phyloP scores from a whole-genome alignment of 768 basidiomycete species.

The Boletales sp. region DNA sequence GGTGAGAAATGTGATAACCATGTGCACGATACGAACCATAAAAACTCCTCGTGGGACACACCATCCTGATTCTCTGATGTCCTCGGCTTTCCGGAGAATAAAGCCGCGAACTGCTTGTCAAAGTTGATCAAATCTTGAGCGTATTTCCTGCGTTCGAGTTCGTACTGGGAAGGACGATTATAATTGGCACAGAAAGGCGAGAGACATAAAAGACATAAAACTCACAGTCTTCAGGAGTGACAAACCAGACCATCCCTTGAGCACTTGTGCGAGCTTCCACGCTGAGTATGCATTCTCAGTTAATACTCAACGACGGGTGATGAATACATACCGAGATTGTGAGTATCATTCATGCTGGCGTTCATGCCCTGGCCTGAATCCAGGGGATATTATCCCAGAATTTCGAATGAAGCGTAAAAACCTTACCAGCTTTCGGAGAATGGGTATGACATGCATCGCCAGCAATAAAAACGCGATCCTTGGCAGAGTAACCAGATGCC shows the following conservation, averaged over 20 bases:
- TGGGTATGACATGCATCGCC: slow-evolving; percentile 75
- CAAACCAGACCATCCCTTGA: slow-evolving; percentile 38
- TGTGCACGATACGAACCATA: slow-evolving; percentile 20
- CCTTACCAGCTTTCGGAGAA: slow-evolving; percentile 59
- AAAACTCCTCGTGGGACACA: slow-evolving; percentile 33
- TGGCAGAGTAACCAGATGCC: slow-evolving; percentile 55
- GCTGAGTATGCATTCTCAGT: slow-evolving; percentile 39
- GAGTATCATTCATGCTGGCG: slow-evolving; percentile 72
- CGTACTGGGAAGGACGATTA: slow-evolving; percentile 46
- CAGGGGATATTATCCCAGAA: neutral
- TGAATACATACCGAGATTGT: slow-evolving; percentile 52
- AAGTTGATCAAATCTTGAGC: slow-evolving; percentile 73
- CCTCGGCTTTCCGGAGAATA: slow-evolving; percentile 68
- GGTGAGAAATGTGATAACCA: neutral
- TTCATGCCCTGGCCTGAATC: slow-evolving; percentile 69
- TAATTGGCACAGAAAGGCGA: neutral
- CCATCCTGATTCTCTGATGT: slow-evolving; percentile 39
- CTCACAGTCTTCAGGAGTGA: slow-evolving; percentile 41
- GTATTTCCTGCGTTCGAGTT: slow-evolving; percentile 61
- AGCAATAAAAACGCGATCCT: slow-evolving; percentile 71
- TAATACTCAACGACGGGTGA: slow-evolving; percentile 33
- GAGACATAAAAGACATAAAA: neutral
- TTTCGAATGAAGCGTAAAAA: neutral
- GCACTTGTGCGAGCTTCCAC: slow-evolving; percentile 48
- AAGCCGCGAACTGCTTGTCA: slow-evolving; percentile 58